These are phyloP conservation scores for Mycena capillaripes DNA, from an alignment of 768 basidiomycete species.

Conservation along the genomic window DNA sequence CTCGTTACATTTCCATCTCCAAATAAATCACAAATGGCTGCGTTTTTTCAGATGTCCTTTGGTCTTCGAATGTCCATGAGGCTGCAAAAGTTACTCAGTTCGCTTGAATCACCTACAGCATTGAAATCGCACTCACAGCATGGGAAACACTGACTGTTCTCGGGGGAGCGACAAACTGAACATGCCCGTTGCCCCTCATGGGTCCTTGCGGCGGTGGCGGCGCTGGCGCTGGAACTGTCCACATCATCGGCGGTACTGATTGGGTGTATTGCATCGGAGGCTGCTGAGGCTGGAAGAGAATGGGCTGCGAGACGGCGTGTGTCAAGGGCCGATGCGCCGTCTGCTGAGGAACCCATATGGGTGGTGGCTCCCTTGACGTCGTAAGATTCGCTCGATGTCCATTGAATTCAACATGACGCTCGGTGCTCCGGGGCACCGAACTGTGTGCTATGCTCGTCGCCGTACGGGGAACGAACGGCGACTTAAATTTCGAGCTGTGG, in stretches of 20 bases:
- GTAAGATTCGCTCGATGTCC: no score
- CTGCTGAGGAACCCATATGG: background rate
- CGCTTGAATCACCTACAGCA: no score
- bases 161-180: background rate
- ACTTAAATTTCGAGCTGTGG: background rate
- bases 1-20: no score
- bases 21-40: background rate
- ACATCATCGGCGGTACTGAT: background rate
- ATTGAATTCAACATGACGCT: no score
- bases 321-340: background rate
- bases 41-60: background rate
- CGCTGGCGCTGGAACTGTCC: background rate
- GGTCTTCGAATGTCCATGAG: background rate
- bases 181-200: background rate
- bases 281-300: background rate
- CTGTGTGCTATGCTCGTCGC: background rate
- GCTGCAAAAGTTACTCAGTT: background rate
- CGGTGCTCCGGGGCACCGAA: background rate
- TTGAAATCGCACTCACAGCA: background rate
- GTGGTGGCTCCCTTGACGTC: constrained; percentile 6
- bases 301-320: background rate
- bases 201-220: background rate
- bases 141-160: background rate
- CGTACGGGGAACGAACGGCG: background rate
- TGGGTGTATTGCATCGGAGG: background rate